phyloP scores from a whole-genome alignment of 2,329 filamentous ascomycete genomes.

The Calonectria fujianensis region DNA sequence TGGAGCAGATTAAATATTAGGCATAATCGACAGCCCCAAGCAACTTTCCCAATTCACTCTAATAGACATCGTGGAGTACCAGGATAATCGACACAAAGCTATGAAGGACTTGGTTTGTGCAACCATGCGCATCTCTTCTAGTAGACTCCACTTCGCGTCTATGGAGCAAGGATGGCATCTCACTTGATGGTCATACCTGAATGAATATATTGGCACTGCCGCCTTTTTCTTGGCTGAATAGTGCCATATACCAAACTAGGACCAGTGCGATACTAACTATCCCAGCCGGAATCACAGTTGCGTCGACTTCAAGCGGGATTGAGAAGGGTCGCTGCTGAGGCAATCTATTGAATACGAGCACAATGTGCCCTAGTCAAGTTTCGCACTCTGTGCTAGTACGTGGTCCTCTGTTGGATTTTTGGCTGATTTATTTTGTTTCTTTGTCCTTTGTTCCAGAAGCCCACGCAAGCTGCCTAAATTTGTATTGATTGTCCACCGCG shows the following conservation, averaged over 20 bases:
- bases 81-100: neutral
- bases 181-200: neutral
- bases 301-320: neutral
- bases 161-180: neutral
- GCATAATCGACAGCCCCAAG: neutral
- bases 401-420: neutral
- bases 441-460: neutral
- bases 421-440: neutral
- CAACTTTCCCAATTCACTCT: neutral
- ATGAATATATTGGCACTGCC: neutral
- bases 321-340: neutral
- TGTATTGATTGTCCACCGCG: neutral
- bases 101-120: neutral
- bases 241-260: neutral
- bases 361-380: neutral
- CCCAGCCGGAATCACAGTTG: too few relatives aligned
- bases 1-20: neutral
- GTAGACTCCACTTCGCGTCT: neutral
- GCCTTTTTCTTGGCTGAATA: neutral
- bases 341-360: neutral
- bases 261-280: neutral
- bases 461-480: neutral
- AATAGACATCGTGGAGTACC: neutral
- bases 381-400: neutral
- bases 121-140: neutral